Evolutionary conservation across 2,329 filamentous ascomycete species (phyloP).

Genomic region (Phyllosticta paracitricarpa): DNA sequence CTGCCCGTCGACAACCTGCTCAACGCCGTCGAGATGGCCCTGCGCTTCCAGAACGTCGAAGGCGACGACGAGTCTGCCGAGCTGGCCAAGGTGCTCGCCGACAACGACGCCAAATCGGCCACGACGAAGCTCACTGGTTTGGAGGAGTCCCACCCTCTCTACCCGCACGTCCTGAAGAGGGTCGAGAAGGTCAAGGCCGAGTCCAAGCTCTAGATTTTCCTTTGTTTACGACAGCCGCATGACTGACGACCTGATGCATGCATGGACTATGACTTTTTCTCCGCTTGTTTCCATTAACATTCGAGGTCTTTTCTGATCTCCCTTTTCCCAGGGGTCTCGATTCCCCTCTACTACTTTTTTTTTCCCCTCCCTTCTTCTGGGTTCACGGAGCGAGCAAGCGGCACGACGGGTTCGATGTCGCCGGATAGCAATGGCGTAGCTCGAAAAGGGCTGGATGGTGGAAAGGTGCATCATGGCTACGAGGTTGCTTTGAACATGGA

Average conservation of each 20-base stretch:
- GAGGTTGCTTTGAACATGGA: not conserved
- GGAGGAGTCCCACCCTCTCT: constrained; percentile 66
- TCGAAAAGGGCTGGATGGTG: not conserved
- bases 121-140: constrained; percentile 76
- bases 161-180: constrained; percentile 60
- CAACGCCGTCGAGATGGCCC: constrained; percentile 77
- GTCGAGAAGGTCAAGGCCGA: constrained; percentile 68
- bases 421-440: not conserved
- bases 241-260: not conserved
- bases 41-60: constrained; percentile 91
- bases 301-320: not conserved
- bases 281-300: not conserved
- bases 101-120: constrained; percentile 61
- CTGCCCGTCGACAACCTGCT: constrained; percentile 65
- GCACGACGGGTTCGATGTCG: not conserved
- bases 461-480: not conserved
- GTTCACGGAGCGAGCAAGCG: not conserved
- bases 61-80: constrained; percentile 83
- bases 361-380: not conserved
- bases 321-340: not conserved
- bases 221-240: not conserved
- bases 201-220: not conserved
- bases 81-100: constrained; percentile 75
- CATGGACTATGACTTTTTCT: not conserved
- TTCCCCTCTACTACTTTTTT: not conserved